These are phyloP conservation scores for Vararia minispora DNA, from an alignment of 768 basidiomycete species.

Conservation along the genomic window DNA sequence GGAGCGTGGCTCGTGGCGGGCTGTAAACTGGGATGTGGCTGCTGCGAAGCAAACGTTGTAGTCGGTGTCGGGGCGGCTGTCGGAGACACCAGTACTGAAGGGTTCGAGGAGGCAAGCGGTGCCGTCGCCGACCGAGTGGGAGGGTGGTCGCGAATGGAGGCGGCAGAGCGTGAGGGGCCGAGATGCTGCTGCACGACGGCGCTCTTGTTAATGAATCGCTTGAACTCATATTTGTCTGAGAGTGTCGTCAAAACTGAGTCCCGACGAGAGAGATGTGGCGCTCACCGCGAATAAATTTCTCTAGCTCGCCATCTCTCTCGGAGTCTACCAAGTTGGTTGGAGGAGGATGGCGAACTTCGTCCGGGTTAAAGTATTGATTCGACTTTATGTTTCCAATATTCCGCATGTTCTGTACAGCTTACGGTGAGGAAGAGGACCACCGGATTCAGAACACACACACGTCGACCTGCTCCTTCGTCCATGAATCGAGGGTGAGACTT, in stretches of 20 bases:
- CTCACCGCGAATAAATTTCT: conserved; percentile 80
- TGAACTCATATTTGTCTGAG: conserved; percentile 75
- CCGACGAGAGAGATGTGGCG: conserved; percentile 11
- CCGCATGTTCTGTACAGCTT: conserved; percentile 53
- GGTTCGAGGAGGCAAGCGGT: conserved; percentile 7
- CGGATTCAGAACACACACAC: conserved; percentile 43
- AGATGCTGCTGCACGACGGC: conserved; percentile 20
- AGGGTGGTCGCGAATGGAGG: conserved; percentile 4
- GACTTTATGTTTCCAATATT: conserved; percentile 72
- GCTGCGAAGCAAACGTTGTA: no score
- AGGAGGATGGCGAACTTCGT: conserved; percentile 73
- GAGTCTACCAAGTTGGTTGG: conserved; percentile 69
- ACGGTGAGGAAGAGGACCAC: conserved; percentile 7
- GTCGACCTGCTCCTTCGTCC: conserved; percentile 84
- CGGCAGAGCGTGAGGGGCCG: conserved; percentile 20
- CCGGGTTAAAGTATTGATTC: conserved; percentile 72
- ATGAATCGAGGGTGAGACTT: conserved; percentile 79
- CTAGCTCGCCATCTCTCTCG: conserved; percentile 82
- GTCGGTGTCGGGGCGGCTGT: no score
- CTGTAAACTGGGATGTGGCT: no score
- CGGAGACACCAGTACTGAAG: conserved; percentile 5
- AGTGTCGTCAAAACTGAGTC: background rate
- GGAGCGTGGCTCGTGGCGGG: conserved; percentile 3
- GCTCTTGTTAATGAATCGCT: conserved; percentile 41
- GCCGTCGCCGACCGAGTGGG: conserved; percentile 17